A percentile compares a stretch with the other conserved stretches of the same genome.
Evolutionary conservation across 169 alveolate species (phyloP).

Genomic region (Miamiensis avidus): DNA sequence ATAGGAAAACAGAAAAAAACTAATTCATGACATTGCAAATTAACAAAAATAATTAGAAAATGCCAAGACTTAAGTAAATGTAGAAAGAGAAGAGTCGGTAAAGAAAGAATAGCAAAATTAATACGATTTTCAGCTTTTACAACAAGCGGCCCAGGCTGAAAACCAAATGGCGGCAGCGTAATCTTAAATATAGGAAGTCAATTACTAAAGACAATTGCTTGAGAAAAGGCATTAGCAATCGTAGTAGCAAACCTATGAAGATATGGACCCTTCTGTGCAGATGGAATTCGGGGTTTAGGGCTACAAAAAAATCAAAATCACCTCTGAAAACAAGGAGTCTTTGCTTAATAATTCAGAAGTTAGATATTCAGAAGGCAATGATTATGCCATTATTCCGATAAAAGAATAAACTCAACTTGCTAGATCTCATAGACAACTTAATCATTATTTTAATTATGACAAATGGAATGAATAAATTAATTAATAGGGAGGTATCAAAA

Average conservation of each 20-base stretch:
- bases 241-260: too few species aligned
- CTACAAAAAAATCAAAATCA: too few species aligned
- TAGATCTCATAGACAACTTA: not conserved
- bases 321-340: not conserved
- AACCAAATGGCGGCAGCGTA: not conserved
- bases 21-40: not conserved
- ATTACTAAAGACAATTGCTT: not conserved
- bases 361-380: not conserved
- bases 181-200: not conserved
- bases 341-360: not conserved
- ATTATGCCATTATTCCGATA: not conserved
- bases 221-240: not conserved
- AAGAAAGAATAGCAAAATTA: too few species aligned
- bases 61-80: not conserved
- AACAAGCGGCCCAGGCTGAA: not conserved
- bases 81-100: not conserved
- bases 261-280: too few species aligned
- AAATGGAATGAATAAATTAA: not conserved
- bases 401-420: not conserved
- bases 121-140: too few species aligned
- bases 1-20: not conserved
- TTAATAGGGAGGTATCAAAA: too few species aligned
- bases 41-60: not conserved
- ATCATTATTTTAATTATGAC: not conserved
- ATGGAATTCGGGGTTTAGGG: not conserved